These are phyloP conservation scores for Alternaria gansuensis DNA, from an alignment of 2,329 filamentous ascomycete species.

Conservation along the genomic window DNA sequence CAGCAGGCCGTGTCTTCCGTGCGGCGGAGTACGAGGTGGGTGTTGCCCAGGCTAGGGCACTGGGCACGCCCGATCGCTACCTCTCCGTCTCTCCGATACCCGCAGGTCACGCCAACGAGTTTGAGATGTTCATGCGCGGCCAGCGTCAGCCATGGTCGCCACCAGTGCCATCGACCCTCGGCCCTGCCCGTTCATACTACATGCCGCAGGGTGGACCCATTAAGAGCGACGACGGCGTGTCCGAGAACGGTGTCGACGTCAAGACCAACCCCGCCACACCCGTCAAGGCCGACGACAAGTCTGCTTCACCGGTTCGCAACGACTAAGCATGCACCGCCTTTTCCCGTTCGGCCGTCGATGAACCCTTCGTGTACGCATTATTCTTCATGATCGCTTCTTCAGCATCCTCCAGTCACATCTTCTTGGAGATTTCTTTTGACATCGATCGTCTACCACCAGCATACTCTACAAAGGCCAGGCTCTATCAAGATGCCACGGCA, in stretches of 20 bases:
- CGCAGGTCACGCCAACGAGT: conserved; percentile 48
- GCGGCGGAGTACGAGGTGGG: conserved; percentile 82
- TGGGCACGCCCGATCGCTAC: conserved; percentile 47
- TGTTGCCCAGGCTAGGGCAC: conserved; percentile 52
- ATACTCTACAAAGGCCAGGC: conserved; percentile 26
- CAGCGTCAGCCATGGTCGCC: conserved; percentile 50
- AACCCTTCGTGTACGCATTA: conserved; percentile 37
- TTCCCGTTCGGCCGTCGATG: conserved; percentile 18
- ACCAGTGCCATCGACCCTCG: conserved; percentile 47
- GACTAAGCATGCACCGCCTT: conserved; percentile 33
- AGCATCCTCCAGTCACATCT: conserved; percentile 37
- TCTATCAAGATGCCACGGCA: conserved; percentile 26
- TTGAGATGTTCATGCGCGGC: conserved; percentile 51
- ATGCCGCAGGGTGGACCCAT: conserved; percentile 37
- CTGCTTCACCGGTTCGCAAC: conserved; percentile 40
- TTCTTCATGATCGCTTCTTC: conserved; percentile 45
- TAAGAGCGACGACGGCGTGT: conserved; percentile 42
- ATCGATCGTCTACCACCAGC: conserved; percentile 26
- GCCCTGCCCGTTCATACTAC: conserved; percentile 44
- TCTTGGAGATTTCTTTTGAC: conserved; percentile 32
- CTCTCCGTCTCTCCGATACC: conserved; percentile 47
- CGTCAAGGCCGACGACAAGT: conserved; percentile 41
- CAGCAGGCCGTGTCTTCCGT: conserved; percentile 92
- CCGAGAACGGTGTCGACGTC: conserved; percentile 42
- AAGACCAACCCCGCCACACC: conserved; percentile 50